phyloP scores from a whole-genome alignment of 2,329 filamentous ascomycete species.

The Neofusicoccum umdonicola region DNA sequence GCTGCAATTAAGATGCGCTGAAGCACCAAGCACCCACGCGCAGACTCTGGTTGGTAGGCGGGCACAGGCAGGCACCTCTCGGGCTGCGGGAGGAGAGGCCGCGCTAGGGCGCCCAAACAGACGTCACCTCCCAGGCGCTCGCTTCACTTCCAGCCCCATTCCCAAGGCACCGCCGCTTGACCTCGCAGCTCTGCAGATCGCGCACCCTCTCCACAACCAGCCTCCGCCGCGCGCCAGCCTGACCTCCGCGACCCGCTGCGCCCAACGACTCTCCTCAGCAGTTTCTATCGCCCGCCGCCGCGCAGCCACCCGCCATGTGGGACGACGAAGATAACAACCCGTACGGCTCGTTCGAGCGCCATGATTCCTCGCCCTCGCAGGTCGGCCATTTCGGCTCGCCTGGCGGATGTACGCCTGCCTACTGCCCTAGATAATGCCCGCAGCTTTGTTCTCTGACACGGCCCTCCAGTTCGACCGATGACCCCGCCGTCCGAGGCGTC shows the following conservation, averaged over 20 bases:
- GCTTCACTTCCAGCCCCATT: constrained; percentile 15
- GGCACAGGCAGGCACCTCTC: background rate
- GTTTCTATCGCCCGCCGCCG: background rate
- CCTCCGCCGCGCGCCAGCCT: background rate
- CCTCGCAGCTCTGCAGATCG: constrained; percentile 14
- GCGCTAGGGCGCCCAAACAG: constrained; percentile 14
- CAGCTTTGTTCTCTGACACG: background rate
- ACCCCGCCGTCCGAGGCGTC: constrained; percentile 70
- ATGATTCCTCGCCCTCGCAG: constrained; percentile 74
- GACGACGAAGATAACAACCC: constrained; percentile 99
- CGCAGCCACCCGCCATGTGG: constrained; percentile 65
- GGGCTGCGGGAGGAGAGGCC: background rate
- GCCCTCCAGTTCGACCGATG: constrained; percentile 34
- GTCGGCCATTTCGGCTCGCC: constrained; percentile 41
- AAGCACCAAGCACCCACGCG: too few species aligned
- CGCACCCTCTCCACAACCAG: constrained; percentile 7
- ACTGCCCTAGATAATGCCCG: background rate
- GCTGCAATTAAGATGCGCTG: background rate
- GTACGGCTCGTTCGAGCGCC: constrained; percentile 88
- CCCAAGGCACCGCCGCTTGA: constrained; percentile 10
- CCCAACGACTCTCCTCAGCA: background rate
- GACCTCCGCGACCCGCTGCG: background rate
- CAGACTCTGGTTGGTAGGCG: background rate
- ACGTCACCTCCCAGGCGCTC: constrained; percentile 9
- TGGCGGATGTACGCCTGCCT: constrained; percentile 34